phyloP scores from a whole-genome alignment of 169 alveolate genomes.

The Babesia bovis region DNA sequence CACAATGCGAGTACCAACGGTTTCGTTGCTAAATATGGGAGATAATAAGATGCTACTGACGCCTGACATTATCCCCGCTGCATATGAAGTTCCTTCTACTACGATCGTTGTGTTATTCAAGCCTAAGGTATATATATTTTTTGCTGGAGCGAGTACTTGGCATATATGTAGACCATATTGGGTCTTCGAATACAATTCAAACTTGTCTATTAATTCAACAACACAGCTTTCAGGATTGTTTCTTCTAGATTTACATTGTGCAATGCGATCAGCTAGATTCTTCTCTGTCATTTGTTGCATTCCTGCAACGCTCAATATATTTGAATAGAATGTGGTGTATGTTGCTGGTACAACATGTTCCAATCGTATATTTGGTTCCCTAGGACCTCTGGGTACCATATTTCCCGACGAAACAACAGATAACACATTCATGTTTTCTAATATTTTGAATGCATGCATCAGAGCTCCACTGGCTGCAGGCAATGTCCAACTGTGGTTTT shows the following conservation, averaged over 20 bases:
- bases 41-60: slow-evolving; percentile 59
- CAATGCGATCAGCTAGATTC: background rate
- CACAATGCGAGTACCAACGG: background rate
- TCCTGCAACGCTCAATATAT: slow-evolving; percentile 19
- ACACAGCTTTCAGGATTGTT: background rate
- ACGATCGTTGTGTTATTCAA: slow-evolving; percentile 51
- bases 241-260: background rate
- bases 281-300: background rate
- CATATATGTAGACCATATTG: slow-evolving; percentile 56
- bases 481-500: slow-evolving; percentile 63
- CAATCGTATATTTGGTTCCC: background rate
- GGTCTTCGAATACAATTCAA: slow-evolving; percentile 53
- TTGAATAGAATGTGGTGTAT: background rate
- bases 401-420: slow-evolving; percentile 15
- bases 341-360: slow-evolving; percentile 12
- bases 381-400: background rate
- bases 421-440: background rate
- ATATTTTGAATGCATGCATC: background rate
- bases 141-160: slow-evolving; percentile 68
- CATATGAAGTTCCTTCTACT: slow-evolving; percentile 67
- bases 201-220: background rate
- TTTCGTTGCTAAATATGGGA: slow-evolving; percentile 30
- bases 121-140: slow-evolving; percentile 49
- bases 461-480: slow-evolving; percentile 47
- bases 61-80: slow-evolving; percentile 70